These are phyloP conservation scores for Tricharina praecox DNA, from an alignment of 495 filamentous ascomycete species.

Conservation along the genomic window DNA sequence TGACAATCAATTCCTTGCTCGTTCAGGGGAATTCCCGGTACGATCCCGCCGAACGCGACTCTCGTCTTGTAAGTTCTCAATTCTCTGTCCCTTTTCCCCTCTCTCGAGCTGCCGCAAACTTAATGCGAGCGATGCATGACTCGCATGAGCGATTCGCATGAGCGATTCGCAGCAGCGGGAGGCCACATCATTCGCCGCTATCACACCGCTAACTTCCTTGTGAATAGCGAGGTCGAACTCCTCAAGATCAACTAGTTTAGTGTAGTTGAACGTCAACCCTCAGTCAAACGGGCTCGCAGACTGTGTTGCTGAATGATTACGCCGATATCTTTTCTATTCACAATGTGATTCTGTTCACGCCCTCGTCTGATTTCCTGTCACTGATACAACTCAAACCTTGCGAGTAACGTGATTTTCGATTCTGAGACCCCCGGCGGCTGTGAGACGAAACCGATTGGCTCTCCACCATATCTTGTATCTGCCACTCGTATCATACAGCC, in stretches of 20 bases:
- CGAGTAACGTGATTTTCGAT: too few relatives aligned
- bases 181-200: constrained; percentile 6
- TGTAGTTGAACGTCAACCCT: too few relatives aligned
- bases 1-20: constrained; percentile 22
- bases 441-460: too few relatives aligned
- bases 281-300: too few relatives aligned
- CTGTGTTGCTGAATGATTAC: too few relatives aligned
- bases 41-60: constrained; percentile 30
- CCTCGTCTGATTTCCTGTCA: too few relatives aligned
- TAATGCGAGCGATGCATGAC: constrained; percentile 9
- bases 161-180: constrained; percentile 6
- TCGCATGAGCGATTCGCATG: constrained; percentile 5
- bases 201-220: neutral
- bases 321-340: too few relatives aligned
- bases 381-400: too few relatives aligned
- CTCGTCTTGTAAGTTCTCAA: constrained; percentile 30
- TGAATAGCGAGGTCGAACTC: constrained; percentile 6
- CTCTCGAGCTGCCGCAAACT: neutral
- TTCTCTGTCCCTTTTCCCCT: constrained; percentile 1
- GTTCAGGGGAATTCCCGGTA: constrained; percentile 30
- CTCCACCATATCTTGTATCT: too few relatives aligned
- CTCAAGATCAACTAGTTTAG: constrained; percentile 15
- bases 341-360: too few relatives aligned
- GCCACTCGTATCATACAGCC: too few relatives aligned
- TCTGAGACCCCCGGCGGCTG: too few relatives aligned